These are phyloP conservation scores for Meredithiella fracta DNA, from an alignment of 2,329 filamentous ascomycete species.

Conservation along the genomic window DNA sequence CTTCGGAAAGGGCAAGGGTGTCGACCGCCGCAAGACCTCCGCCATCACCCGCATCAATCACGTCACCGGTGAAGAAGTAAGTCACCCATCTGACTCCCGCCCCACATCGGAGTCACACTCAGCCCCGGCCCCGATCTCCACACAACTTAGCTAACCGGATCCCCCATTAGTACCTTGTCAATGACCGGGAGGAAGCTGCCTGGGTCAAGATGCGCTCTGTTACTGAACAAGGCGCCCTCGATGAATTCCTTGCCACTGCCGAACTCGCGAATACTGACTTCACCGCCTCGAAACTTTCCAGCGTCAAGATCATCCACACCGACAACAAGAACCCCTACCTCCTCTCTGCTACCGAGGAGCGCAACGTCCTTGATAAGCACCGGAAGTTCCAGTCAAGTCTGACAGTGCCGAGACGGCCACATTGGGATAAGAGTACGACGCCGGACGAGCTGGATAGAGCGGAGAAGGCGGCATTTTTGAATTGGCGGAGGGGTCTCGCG, in stretches of 20 bases:
- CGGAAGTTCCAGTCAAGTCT: slow-evolving; percentile 60
- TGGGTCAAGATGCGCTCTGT: slow-evolving; percentile 99
- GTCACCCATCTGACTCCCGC: background rate
- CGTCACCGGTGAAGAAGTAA: slow-evolving; percentile 57
- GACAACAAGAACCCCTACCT: slow-evolving; percentile 94
- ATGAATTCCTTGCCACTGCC: slow-evolving; percentile 91
- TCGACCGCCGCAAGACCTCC: slow-evolving; percentile 55
- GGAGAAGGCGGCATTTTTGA: slow-evolving; percentile 66
- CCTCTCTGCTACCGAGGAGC: slow-evolving; percentile 70
- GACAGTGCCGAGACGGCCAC: slow-evolving; percentile 76
- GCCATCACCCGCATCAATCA: slow-evolving; percentile 54
- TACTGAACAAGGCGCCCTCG: slow-evolving; percentile 87
- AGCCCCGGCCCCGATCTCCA: background rate
- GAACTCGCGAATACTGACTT: slow-evolving; percentile 97
- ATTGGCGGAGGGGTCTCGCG: slow-evolving; percentile 80
- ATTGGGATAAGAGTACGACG: slow-evolving; percentile 78
- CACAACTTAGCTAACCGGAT: slow-evolving; percentile 16
- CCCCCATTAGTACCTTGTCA: slow-evolving; percentile 59
- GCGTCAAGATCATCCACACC: slow-evolving; percentile 94
- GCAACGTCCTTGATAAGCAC: slow-evolving; percentile 62
- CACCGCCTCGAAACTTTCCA: slow-evolving; percentile 97
- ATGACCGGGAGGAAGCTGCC: slow-evolving; percentile 73
- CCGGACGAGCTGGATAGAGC: slow-evolving; percentile 60
- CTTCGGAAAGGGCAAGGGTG: slow-evolving; percentile 82
- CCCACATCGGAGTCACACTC: background rate